Evolutionary conservation across 73 alveolate species (phyloP), one percentile per base, ranked within the genome.

Genomic region (Stentor coeruleus): DNA sequence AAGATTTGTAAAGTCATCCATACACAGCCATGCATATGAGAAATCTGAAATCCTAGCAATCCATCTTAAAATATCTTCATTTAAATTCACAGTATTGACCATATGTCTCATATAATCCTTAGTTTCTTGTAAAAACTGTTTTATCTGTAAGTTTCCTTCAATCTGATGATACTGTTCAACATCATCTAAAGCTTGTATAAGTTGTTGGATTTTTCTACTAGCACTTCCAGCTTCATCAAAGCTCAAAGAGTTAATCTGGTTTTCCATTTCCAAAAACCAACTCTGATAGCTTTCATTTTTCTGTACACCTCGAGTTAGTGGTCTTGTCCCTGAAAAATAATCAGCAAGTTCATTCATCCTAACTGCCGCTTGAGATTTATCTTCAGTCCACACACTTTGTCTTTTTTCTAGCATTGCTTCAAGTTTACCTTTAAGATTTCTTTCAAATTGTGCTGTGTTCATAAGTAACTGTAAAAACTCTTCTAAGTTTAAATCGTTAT

Each of bases 11-110:
- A 85, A 90, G 59, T 92, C 96, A 42, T 94, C 95, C 59, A 94
- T 94, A n/a, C 87, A 84, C 49, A 87, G 84, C 98, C 98, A 94
- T 3, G 98, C 94, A 85, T 91, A 94, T 20, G 97, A 88, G 82
- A 94, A 94, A 81, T 94, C 98, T 77, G 93, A 81, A 30, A 94
- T 94, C 81, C 84, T 89, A 39, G 97, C 87, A 41, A 94, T 91
- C 82, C 86, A 88, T 11, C 89, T 91, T 55, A 92, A 85, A 75
- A 89, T 84, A 58, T 84, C 77, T 85, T 88, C 87, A 85, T 94
- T 94, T 2, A 94, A 93, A 73, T 88, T 87, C 3, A 87, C 96
- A 11, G 91, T 92, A 59, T 93, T 84, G 41, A 94, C 91, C 98
- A 94, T 94, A 83, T 94, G 97, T 58, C 85, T 88, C 74, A 94